Evolutionary conservation across 1,139 yeast species (phyloP).

Genomic region (Blastobotrys capitulatus): DNA sequence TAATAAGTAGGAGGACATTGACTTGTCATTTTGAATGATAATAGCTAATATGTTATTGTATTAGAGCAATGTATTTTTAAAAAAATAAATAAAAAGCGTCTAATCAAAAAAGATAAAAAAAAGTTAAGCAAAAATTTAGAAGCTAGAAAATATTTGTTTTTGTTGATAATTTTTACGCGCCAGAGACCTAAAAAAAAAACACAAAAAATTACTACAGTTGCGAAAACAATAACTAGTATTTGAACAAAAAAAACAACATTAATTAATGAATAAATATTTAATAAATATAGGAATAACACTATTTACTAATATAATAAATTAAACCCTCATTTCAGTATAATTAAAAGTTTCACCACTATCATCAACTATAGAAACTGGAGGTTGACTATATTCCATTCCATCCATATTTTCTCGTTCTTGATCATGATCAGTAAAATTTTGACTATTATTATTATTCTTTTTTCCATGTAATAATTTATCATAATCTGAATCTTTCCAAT

Average conservation of each 20-base stretch:
- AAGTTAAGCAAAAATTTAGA: not conserved
- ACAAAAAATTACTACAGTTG: too few species aligned
- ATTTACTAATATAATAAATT: not conserved
- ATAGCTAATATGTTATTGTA: too few species aligned
- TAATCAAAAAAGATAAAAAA: not conserved
- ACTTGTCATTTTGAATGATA: too few species aligned
- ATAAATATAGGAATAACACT: not conserved
- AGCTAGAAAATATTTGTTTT: too few species aligned
- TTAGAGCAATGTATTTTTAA: too few species aligned
- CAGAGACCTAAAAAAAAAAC: too few species aligned
- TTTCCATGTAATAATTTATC: not conserved
- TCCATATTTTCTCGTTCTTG: not conserved
- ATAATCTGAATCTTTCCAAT: not conserved
- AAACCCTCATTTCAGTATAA: not conserved
- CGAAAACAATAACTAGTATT: not conserved
- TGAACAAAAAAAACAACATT: not conserved
- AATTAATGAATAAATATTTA: not conserved
- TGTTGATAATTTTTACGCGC: too few species aligned
- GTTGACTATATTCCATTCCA: not conserved
- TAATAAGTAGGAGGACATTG: too few species aligned
- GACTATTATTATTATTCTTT: not conserved
- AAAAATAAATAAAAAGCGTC: too few species aligned
- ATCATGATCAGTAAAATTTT: not conserved
- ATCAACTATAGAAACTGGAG: constrained; percentile 3
- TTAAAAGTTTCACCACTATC: not conserved